Evolutionary conservation across 176 grass and related monocot species (phyloP), one percentile per base, ranked within the genome.

Genomic region (Avena atlantica): DNA sequence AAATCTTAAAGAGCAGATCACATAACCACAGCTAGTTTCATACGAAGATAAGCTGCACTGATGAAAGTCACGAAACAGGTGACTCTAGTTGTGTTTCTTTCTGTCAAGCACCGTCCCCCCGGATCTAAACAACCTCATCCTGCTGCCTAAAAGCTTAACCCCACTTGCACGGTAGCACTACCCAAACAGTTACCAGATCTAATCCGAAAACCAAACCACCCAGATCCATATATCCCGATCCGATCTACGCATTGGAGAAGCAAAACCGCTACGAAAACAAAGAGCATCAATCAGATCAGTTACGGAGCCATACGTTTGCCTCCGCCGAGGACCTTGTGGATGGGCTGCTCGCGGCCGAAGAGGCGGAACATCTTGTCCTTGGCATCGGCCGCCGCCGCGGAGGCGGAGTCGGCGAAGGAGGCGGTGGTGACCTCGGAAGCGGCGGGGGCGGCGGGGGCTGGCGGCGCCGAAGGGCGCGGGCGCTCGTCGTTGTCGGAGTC

Each of bases 281-380:
- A 29, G 15, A 70, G 60, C 86, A 45, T 1, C 3, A 27, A 2
- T 19, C 2, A 82, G 29, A 70, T 47, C 36, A 14, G 29, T 2
- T 85, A 75, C 20, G 74, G 83, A 51, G 29, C 25, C 81, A 17
- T 94, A 99, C 97, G 82, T 78, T 99, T 96, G 84, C 97, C 92
- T 63, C 92, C 96, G 16, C 96, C 96, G 86, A 98, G 88, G 50
- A 92, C 90, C 40, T 85, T 89, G 83, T 95, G 96, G 73, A 98
- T 93, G 10, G 93, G 93, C 76, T 91, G 86, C 87, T 95, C 81
- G 79, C 93, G 91, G 9, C 93, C 96, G 29, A 98, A 98, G 84
- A 98, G 88, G 86, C 92, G 96, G 87, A 90, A 98, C 84, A 92
- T 86, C 88, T 87, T 92, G 76, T 85, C 80, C 73, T 91, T 89